Base-by-base conservation (phyloP, 2,329 filamentous ascomycete genomes). In the Cytospora piceae region DNA sequence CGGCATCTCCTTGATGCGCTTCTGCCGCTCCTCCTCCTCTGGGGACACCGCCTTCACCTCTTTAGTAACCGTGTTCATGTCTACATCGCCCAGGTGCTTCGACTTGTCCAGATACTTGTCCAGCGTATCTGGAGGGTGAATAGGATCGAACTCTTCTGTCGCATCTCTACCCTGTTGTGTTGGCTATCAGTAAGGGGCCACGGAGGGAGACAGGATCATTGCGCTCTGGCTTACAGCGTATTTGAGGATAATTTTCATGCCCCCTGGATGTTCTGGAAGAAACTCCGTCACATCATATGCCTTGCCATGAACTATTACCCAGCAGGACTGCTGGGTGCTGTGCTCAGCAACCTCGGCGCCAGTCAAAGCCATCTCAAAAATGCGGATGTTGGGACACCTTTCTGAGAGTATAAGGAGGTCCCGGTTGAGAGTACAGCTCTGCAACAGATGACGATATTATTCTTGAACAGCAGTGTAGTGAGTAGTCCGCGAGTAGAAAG, bases 251-350 rank as follows among this genome's bases (percentile, higher is more conserved):
- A 98, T 96, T 75, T 94, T 95, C 70, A 88, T 85, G 46, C 92
- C 94, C 68, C 94, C 94, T 29, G 94, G 94, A 74, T 97, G 93
- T 77, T 96, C 92, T 88, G 91, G 90, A n/a, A 96, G 79, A 76
- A 95, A 95, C 53, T 94, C 91, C 4, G 93, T 96, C 66, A 96
- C 92, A 82, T 96, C 93, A 80, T 96, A 96, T 65, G 89, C 92
- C 78, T 91, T 91, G 67, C 92, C 86, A 78, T 96, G 91, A 67
- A 96, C 86, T 73, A 96, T 92, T 55, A 96, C 92, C 93, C 93
- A 97, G 80, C 93, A 96, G 59, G 92, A 94, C 72, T 96, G 87
- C 72, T 86, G 85, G 72, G 82, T 90, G 79, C 90, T 90, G 82
- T 98, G 94, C 80, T 93, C 80, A 27, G 83, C 82, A 65, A 87